phyloP scores from a whole-genome alignment of 257 asterid species.

The Solanum clarkiae region DNA sequence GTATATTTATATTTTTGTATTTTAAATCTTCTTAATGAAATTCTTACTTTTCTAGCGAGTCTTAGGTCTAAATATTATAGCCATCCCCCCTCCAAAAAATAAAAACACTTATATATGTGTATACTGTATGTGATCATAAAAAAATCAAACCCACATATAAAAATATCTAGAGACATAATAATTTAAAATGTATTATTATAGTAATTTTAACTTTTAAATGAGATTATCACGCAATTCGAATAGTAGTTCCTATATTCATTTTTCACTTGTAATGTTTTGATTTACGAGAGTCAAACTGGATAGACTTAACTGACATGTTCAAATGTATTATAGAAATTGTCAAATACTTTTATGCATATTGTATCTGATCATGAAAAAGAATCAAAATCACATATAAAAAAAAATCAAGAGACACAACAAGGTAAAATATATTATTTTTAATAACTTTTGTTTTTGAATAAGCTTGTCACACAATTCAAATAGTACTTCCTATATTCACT shows the following conservation, averaged over 20 bases:
- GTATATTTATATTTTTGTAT: background rate
- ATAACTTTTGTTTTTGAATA: background rate
- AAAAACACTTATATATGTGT: background rate
- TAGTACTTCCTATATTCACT: background rate
- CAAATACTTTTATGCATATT: too few species aligned
- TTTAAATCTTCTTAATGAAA: background rate
- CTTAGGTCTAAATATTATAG: background rate
- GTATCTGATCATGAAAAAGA: too few species aligned
- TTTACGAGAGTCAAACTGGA: background rate
- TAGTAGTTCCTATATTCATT: too few species aligned
- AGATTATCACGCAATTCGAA: background rate
- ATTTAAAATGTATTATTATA: background rate
- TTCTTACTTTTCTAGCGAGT: background rate
- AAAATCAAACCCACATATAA: background rate
- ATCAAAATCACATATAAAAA: too few species aligned
- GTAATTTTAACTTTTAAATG: background rate
- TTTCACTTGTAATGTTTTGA: too few species aligned
- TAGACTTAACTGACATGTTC: too few species aligned
- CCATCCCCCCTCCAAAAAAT: too few species aligned
- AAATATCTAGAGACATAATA: background rate
- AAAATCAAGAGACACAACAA: too few species aligned
- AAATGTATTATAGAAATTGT: too few species aligned
- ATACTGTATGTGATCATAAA: background rate
- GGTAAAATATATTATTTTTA: too few species aligned
- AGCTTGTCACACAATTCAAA: background rate